Base-by-base conservation (phyloP, 2,329 filamentous ascomycete genomes). In the Neoscytalidium dimidiatum region DNA sequence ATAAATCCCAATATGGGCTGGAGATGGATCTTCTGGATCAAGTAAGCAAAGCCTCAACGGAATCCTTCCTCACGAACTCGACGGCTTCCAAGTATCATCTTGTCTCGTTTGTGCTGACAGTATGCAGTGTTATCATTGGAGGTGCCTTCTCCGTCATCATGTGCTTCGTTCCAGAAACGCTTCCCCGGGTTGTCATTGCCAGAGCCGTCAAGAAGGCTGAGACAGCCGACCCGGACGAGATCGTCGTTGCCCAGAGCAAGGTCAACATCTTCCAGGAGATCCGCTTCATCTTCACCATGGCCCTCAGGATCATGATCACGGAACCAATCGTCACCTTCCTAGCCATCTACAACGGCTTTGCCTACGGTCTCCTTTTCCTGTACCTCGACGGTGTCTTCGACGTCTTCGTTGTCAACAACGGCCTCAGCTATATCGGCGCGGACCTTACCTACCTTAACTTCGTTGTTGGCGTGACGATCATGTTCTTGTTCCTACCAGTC, bases 391-490 rank as follows among this genome's bases (percentile, higher is more conserved):
- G 91, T 92, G 1, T 96, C 95, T 71, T 89, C 91, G 0, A 86
- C 49, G 90, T 96, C 49, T 96, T 95, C 78, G 82, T 89, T 66
- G 75, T 78, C 2, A 83, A 93, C 4, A 90, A 96, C 75, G 83
- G 85, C 68, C 90, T 94, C 80, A 86, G 79, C 38, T 72, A 83
- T 1, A 92, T 93, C 64, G 78, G 91, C 19, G 85, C 88, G 3
- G 93, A 92, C 1, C 83, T 97, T 4, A 88, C 92, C 4, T 96
- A 93, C 75, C 92, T 97, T 70, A 93, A 92, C 62, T 92, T 97
- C 88, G 86, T 94, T 60, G 71, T 83, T 8, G 92, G 92, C 52
- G 86, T 92, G 61, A 90, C 90, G 0, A 90, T 90, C 56, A 66
- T 82, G 11, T 82, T 83, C 52, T 87, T 94, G 67, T 80, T 91